phyloP scores from a whole-genome alignment of 305 asterid species.

The Fraxinus xanthoxyloides region DNA sequence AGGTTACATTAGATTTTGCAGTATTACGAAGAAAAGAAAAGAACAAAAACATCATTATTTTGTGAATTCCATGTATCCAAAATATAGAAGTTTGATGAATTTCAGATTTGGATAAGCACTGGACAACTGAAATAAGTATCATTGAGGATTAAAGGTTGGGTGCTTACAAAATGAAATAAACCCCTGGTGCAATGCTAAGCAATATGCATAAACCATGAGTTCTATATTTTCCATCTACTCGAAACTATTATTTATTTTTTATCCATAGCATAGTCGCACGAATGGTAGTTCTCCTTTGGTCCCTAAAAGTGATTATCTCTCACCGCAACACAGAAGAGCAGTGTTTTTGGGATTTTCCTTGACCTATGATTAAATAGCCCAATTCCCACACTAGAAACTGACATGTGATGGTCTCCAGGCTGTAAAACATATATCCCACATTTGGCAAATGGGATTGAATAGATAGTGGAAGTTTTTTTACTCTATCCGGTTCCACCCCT shows the following conservation, averaged over 20 bases:
- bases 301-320: neutral
- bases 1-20: neutral
- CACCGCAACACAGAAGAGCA: neutral
- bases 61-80: neutral
- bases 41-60: neutral
- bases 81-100: neutral
- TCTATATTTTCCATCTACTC: neutral
- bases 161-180: neutral
- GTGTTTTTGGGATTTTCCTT: neutral
- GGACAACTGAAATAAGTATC: neutral
- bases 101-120: neutral
- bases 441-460: neutral
- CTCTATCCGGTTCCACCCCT: neutral
- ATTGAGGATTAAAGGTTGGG: neutral
- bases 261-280: neutral
- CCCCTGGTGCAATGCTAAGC: neutral
- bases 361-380: neutral
- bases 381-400: neutral
- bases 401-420: neutral
- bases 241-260: neutral
- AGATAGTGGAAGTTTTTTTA: neutral
- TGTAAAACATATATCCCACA: neutral
- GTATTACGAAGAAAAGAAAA: neutral
- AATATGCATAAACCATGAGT: neutral
- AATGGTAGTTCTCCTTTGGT: neutral